Conservation (phyloP, 768 basidiomycete genomes). For the Boletus edulis region DNA sequence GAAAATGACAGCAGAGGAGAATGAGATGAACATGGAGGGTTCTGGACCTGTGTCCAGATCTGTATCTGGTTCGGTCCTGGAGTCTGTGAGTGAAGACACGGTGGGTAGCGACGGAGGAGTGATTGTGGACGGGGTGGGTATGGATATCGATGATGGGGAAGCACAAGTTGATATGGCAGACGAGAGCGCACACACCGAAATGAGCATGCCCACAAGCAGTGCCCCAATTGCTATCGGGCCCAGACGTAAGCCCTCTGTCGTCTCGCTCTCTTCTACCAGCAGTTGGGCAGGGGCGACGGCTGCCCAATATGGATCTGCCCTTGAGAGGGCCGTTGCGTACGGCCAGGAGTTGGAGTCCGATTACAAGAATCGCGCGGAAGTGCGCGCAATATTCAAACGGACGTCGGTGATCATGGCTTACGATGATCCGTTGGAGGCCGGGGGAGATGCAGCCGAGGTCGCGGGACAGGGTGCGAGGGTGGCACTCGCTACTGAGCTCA, state of each 20-base stretch:
- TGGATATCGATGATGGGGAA: constrained; percentile 48
- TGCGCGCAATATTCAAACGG: constrained; percentile 64
- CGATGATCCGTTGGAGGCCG: constrained; percentile 66
- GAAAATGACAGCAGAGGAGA: constrained; percentile 46
- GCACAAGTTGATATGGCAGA: constrained; percentile 31
- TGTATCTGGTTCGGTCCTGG: constrained; percentile 22
- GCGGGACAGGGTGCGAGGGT: constrained; percentile 67
- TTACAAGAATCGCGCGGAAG: constrained; percentile 62
- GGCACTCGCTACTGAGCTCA: constrained; percentile 70
- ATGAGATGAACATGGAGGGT: constrained; percentile 29
- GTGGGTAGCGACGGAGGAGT: constrained; percentile 39
- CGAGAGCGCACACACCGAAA: constrained; percentile 8
- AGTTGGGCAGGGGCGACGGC: constrained; percentile 25
- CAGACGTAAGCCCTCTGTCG: constrained; percentile 28
- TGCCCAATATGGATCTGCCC: constrained; percentile 52
- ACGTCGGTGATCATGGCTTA: constrained; percentile 82
- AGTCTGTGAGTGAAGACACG: constrained; percentile 35
- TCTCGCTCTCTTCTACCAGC: constrained; percentile 26
- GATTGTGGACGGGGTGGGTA: constrained; percentile 49
- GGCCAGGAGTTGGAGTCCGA: constrained; percentile 69
- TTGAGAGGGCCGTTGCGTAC: constrained; percentile 68
- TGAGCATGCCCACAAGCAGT: constrained; percentile 14
- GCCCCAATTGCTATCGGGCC: constrained; percentile 31
- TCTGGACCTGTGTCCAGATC: constrained; percentile 26
- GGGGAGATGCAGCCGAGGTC: constrained; percentile 62